A percentile compares a stretch with the other conserved stretches of the same genome.
phyloP scores from a whole-genome alignment of 345 rosid genomes.

The Populus davidiana region DNA sequence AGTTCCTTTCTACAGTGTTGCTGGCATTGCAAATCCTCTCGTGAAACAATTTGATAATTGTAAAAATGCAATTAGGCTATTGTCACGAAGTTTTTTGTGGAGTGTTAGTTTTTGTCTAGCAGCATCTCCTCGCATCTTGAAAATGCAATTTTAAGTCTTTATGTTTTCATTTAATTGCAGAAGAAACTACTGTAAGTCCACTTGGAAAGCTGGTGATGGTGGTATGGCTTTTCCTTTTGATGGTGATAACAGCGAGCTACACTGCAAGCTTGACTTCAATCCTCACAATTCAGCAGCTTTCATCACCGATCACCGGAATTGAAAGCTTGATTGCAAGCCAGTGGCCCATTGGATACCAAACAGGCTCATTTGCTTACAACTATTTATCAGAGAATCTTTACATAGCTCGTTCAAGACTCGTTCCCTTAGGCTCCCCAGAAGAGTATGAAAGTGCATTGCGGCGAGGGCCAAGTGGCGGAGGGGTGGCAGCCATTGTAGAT shows the following conservation, averaged over 20 bases:
- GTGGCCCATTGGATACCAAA: conserved; percentile 77
- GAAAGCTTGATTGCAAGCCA: conserved; percentile 63
- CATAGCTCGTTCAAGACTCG: conserved; percentile 55
- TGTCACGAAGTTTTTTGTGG: neutral
- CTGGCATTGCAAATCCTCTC: too few species aligned
- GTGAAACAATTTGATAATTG: neutral
- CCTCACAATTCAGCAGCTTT: conserved; percentile 79
- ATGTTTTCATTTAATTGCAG: conserved; percentile 38
- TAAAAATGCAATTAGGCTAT: neutral
- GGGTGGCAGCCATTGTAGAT: conserved; percentile 83
- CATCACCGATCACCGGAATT: conserved; percentile 72
- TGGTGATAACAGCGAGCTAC: conserved; percentile 86
- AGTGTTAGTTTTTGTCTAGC: too few species aligned
- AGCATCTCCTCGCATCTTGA: too few species aligned
- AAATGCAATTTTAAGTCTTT: neutral
- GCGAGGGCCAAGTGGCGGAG: conserved; percentile 64
- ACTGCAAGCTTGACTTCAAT: conserved; percentile 91
- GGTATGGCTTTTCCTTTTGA: conserved; percentile 78
- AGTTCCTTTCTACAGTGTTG: too few species aligned
- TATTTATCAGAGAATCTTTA: conserved; percentile 59
- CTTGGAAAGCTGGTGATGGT: conserved; percentile 78
- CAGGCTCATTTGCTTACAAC: conserved; percentile 63
- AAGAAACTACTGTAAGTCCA: conserved; percentile 60
- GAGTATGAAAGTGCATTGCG: conserved; percentile 66
- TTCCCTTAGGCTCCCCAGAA: conserved; percentile 54